Base-by-base conservation (phyloP, 2,329 filamentous ascomycete genomes). In the Sporothrix dimorphospora region DNA sequence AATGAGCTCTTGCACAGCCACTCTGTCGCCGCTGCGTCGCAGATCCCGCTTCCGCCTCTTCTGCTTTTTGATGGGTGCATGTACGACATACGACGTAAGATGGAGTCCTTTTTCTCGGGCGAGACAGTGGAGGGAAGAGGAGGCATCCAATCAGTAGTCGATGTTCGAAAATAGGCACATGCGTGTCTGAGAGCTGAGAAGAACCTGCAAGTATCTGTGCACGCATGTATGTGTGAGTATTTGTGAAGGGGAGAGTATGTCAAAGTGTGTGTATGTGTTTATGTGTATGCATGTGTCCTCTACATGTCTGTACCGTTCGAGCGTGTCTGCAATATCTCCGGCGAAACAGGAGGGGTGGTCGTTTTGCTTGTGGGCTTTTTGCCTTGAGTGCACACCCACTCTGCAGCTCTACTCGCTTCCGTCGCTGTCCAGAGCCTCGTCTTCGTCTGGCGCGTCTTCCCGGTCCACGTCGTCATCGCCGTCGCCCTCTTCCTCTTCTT, bases 401-500 rank as follows among this genome's bases (percentile, higher is more conserved):
- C n/a, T 12, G n/a, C 24, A 27, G 24, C 14, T 30, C 70, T 71
- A 89, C 71, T 89, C 87, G 76, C 87, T 89, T 74, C 90, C 88
- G 69, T 87, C 85, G 12, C 86, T 88, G 77, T 90, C 89, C 72
- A 91, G 79, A 14, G 88, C 90, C 75, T 91, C 90, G 72, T 90
- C 89, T 34, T 83, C 86, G 1, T 82, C 81, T 70, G 83, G 81
- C 0, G 82, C 85, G 11, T 85, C 84, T 0, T 85, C 85, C 19
- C 86, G 85, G 4, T 85, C 86, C 4, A 85, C 83, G 0, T 82
- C 82, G 16, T 84, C 84, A 4, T 82, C 82, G 6, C 81, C 82
- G 0, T 83, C 83, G 19, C 84, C 83, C 2, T 84, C 83, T 5
- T 81, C 79, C 1, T 82, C 83, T 0, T 81, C 82, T 2, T 81